Evolutionary conservation across 1,284 basidiomycete species (phyloP).

Genomic region (Meira nashicola): DNA sequence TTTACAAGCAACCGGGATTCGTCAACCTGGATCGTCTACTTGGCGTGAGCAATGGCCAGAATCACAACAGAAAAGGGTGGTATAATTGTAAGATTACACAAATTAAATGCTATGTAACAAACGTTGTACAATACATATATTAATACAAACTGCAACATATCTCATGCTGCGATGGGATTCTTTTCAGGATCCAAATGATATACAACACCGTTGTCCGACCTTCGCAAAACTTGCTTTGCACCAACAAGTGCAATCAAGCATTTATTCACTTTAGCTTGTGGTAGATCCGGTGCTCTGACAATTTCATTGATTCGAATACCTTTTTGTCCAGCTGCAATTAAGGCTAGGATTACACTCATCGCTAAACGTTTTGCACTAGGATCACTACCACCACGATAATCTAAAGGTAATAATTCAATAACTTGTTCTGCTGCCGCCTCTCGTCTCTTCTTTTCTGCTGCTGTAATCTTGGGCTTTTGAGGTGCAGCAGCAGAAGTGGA

Average conservation of each 20-base stretch:
- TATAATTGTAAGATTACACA: conserved; percentile 14
- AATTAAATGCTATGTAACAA: conserved; percentile 24
- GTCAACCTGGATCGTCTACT: conserved; percentile 13
- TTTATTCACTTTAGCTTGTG: conserved; percentile 84
- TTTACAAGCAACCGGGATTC: neutral
- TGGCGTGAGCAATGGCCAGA: conserved; percentile 23
- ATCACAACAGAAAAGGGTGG: conserved; percentile 28
- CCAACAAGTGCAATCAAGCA: conserved; percentile 84
- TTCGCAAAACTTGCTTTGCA: conserved; percentile 75
- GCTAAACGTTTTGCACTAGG: conserved; percentile 51
- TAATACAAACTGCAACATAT: neutral
- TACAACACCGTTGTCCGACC: conserved; percentile 50
- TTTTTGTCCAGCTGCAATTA: conserved; percentile 32
- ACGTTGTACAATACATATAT: neutral
- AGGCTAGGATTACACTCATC: conserved; percentile 40
- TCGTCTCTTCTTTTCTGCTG: conserved; percentile 77
- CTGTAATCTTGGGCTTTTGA: conserved; percentile 65
- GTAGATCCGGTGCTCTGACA: conserved; percentile 72
- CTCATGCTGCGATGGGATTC: neutral
- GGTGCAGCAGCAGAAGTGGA: conserved; percentile 14
- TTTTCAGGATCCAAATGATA: conserved; percentile 41
- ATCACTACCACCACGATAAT: conserved; percentile 81
- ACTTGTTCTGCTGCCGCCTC: conserved; percentile 58
- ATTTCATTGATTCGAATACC: conserved; percentile 63
- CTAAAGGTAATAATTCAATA: conserved; percentile 74